Evolutionary conservation across 2,329 filamentous ascomycete species (phyloP).

Genomic region (Penicillium verrucosum): DNA sequence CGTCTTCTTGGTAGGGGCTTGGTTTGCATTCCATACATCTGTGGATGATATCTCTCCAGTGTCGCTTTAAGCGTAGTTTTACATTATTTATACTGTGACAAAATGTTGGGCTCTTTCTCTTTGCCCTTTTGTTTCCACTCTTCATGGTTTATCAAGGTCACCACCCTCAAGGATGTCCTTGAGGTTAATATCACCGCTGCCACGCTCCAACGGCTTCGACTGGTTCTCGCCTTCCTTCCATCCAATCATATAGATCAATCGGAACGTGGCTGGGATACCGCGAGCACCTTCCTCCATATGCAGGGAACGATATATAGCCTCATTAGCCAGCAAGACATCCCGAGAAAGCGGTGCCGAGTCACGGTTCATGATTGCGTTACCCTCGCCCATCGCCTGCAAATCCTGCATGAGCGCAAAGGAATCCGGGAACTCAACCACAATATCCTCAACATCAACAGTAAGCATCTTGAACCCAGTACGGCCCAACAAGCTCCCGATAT

Average conservation of each 20-base stretch:
- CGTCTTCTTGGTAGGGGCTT: conserved; percentile 21
- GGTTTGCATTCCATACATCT: conserved; percentile 20
- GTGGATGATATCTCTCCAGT: conserved; percentile 12
- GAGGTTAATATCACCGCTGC: conserved; percentile 81
- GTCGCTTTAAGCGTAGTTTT: conserved; percentile 23
- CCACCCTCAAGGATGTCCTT: conserved; percentile 69
- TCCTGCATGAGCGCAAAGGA: conserved; percentile 89
- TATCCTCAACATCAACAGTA: conserved; percentile 96
- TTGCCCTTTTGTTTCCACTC: not conserved
- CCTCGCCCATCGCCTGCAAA: conserved; percentile 93
- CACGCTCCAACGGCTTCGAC: conserved; percentile 73
- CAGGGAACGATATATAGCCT: conserved; percentile 82
- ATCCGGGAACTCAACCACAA: conserved; percentile 90
- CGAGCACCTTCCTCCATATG: conserved; percentile 72
- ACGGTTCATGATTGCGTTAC: conserved; percentile 80
- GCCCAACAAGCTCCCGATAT: conserved; percentile 82
- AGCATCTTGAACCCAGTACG: conserved; percentile 91
- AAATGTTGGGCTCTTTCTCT: conserved; percentile 14
- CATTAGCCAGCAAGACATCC: conserved; percentile 81
- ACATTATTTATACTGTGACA: conserved; percentile 26
- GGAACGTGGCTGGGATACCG: conserved; percentile 80
- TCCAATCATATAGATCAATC: conserved; percentile 97
- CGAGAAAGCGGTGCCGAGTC: conserved; percentile 73
- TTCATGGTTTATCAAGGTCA: conserved; percentile 31
- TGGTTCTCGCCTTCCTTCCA: conserved; percentile 86